These are phyloP conservation scores for Telfairia occidentalis DNA, from an alignment of 331 rosid species.

Conservation along the genomic window DNA sequence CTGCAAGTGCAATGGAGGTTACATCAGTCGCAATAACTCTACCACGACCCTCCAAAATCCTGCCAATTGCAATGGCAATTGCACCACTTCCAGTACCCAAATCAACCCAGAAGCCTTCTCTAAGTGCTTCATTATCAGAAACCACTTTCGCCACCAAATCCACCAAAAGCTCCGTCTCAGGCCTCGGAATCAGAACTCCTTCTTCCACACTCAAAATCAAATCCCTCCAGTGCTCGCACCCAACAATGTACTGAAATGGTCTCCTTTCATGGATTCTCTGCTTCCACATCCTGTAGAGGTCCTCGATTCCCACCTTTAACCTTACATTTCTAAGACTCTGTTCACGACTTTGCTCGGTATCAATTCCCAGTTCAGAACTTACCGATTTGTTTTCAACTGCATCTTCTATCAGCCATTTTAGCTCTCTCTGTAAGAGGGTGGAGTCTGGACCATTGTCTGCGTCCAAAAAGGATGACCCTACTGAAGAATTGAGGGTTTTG, in stretches of 20 bases:
- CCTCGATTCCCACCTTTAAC: constrained; percentile 40
- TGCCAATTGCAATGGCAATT: constrained; percentile 54
- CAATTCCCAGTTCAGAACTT: constrained; percentile 11
- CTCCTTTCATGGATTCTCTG: constrained; percentile 57
- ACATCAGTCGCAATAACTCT: constrained; percentile 64
- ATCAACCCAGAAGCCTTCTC: constrained; percentile 72
- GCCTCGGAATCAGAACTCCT: constrained; percentile 85
- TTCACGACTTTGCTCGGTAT: not conserved
- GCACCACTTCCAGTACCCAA: constrained; percentile 96
- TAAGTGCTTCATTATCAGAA: constrained; percentile 34
- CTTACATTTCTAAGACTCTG: constrained; percentile 18
- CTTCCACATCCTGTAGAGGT: constrained; percentile 63
- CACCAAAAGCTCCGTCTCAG: constrained; percentile 61
- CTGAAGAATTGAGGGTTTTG: constrained; percentile 35
- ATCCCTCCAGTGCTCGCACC: constrained; percentile 95
- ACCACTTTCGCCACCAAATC: constrained; percentile 51
- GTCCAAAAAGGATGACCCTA: constrained; percentile 50
- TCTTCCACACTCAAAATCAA: constrained; percentile 71
- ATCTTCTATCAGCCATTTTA: constrained; percentile 77
- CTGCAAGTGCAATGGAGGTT: constrained; percentile 45
- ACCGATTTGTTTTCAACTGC: constrained; percentile 26
- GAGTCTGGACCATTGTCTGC: constrained; percentile 73
- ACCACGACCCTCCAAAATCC: constrained; percentile 37
- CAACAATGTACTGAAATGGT: constrained; percentile 85
- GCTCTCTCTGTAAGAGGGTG: constrained; percentile 50